Evolutionary conservation across 2,329 filamentous ascomycete genomes (phyloP), one percentile per base, ranked within the genome.

Genomic region (Trichothecium roseum): DNA sequence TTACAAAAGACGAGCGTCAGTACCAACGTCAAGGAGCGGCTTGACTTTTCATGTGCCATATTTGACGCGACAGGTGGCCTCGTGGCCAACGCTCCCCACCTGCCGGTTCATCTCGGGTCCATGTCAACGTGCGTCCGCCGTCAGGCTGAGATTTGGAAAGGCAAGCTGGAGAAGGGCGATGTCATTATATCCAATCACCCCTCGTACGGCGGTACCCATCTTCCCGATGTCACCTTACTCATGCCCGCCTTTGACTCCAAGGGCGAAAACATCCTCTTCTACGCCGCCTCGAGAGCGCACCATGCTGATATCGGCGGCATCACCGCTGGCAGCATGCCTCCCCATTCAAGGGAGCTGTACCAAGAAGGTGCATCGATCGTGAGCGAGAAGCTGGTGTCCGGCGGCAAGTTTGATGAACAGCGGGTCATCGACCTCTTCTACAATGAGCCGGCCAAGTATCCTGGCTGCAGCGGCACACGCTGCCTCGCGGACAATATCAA

Each of bases 301-400:
- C 84, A 89, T 48, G 84, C 84, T n/a, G 84, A 89, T 48, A 88
- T 89, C 44, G 84, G 84, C 10, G 84, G 84, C 8, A 86, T 87
- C 32, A 67, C 85, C 1, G 83, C 84, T 0, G 84, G 84, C 0
- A 84, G 78, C 3, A 89, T 89, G 84, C 84, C 84, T 1, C 79
- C 82, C 5, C 74, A 83, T 43, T 84, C 78, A 0, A 67, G 72
- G 24, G 74, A 78, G 44, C 56, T 78, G 7, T 78, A 61, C 47
- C 71, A 78, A 49, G 75, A 80, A 53, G 75, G 75, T 3, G 75
- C 75, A 3, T 68, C 72, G 1, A 78, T 79, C 38, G 70, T 72
- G 43, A 74, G 72, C 9, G 74, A 78, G 50, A 73, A 88, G 56
- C 66, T 88, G 4, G 83, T 88, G 4, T 83, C 77, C 16, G 73